Evolutionary conservation across 2,329 filamentous ascomycete genomes (phyloP), one percentile per base, ranked within the genome.

Genomic region (Colletotrichum australisinense): DNA sequence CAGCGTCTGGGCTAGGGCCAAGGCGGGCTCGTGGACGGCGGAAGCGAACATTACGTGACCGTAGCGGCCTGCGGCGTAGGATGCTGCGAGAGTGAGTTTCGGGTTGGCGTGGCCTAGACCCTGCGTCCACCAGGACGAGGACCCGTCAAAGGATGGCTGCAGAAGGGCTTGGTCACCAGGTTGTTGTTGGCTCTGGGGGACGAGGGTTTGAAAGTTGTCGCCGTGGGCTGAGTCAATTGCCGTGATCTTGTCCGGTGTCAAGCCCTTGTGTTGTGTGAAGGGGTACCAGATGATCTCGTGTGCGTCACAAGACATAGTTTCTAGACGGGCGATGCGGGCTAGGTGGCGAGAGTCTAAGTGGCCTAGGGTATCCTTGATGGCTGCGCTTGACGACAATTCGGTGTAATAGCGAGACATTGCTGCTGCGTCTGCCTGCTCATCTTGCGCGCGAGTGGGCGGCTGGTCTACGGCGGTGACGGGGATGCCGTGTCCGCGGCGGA

Each of bases 111-210:
- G 95, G 1, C 95, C 94, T 0, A 97, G 87, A 2, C 94, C 94
- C 81, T 97, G 95, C 0, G 94, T 97, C 94, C 95, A 97, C 94
- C 95, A 97, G 0, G 94, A 96, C 1, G 94, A 94, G 0, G 94
- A 97, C 2, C 93, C 94, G 77, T 97, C 95, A 68, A 97, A 95
- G 0, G 93, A 92, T 1, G 93, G 88, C 58, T 87, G 87, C 0
- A 94, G 82, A 4, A 91, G 78, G 7, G 83, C 77, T 5, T 78
- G 49, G 2, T 62, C 30, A 11, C 28, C 1, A 55, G 7, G 19
- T 59, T 52, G 8, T 52, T 64, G 14, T 19, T 5, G 1, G 60
- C 55, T 49, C 9, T 24, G 2, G 1, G 77, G 73, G 26, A 74
- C 74, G 2, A 78, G 75, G 0, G 91, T 92, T 78, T 96, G 93